Percentiles rank a stretch among this genome's conserved stretches.
Conservation (phyloP, 495 filamentous ascomycete genomes). For the Annulohypoxylon nitens region DNA sequence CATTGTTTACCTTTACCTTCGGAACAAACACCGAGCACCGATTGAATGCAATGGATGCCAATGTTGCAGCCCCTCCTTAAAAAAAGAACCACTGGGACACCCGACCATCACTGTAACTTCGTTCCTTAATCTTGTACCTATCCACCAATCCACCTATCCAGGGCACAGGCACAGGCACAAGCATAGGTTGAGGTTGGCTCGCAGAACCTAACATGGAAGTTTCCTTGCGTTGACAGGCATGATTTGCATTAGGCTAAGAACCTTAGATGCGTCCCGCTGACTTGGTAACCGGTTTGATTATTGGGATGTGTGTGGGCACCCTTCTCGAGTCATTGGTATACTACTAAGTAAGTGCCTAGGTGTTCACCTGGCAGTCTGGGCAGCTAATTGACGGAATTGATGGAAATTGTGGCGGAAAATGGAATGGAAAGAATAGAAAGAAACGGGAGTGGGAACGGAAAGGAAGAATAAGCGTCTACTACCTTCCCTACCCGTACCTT, state of each 20-base stretch:
- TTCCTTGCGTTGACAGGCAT: conserved; percentile 32
- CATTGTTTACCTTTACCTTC: conserved; percentile 24
- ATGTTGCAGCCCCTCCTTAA: conserved; percentile 3
- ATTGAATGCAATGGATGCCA: conserved; percentile 19
- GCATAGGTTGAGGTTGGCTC: neutral
- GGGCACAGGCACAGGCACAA: too few species aligned
- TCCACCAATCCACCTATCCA: neutral
- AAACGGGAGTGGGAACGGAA: conserved; percentile 13
- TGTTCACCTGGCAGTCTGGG: too few species aligned
- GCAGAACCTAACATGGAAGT: conserved; percentile 16
- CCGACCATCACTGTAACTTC: conserved; percentile 1
- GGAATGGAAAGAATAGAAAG: neutral
- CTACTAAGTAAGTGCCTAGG: too few species aligned
- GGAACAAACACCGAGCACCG: conserved; percentile 27
- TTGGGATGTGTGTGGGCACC: neutral
- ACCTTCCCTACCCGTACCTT: conserved; percentile 28
- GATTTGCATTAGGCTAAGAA: conserved; percentile 38
- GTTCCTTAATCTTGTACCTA: conserved; percentile 12
- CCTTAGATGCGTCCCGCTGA: conserved; percentile 34
- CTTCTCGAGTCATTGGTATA: conserved; percentile 39
- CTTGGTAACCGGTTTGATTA: conserved; percentile 29
- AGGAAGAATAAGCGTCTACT: conserved; percentile 14
- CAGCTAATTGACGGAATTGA: neutral
- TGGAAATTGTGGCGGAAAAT: conserved; percentile 1
- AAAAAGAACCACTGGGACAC: neutral